Conservation (phyloP, 163 green algal genomes). For the Chloroidium sp. region DNA sequence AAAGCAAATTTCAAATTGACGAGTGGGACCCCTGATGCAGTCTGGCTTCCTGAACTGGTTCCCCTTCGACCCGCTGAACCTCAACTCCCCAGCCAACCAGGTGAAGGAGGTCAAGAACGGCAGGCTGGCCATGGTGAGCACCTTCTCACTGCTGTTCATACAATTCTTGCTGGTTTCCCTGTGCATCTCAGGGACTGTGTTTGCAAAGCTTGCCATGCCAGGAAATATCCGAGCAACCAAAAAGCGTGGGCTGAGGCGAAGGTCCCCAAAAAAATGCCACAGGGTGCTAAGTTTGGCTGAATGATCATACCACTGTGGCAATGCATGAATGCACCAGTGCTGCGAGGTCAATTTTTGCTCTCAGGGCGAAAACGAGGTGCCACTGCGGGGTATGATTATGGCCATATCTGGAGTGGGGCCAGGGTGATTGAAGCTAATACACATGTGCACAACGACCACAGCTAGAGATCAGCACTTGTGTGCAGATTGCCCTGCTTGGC, state of each 20-base stretch:
- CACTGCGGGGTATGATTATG: background rate
- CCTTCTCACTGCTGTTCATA: background rate
- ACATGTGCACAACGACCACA: too few species aligned
- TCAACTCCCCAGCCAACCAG: constrained; percentile 70
- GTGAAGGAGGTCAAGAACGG: constrained; percentile 98
- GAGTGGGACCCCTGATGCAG: constrained; percentile 29
- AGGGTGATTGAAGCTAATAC: too few species aligned
- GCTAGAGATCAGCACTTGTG: too few species aligned
- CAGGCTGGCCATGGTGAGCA: constrained; percentile 87
- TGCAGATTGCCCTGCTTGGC: constrained; percentile 67
- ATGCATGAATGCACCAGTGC: background rate
- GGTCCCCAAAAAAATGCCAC: too few species aligned
- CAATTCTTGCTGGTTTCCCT: background rate
- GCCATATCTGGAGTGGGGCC: background rate
- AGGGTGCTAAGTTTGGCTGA: too few species aligned
- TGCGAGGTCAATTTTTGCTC: background rate
- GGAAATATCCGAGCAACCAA: too few species aligned
- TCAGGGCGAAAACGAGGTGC: background rate
- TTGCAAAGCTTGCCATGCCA: too few species aligned
- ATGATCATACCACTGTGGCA: too few species aligned
- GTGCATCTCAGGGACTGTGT: background rate
- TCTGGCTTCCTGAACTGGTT: constrained; percentile 71
- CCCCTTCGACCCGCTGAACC: constrained; percentile 72
- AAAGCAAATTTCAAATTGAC: too few species aligned
- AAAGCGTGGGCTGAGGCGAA: too few species aligned